Evolutionary conservation across 805 yeast genomes (phyloP), one percentile per base, ranked within the genome.

Genomic region (Saccharomycopsis fibuligera): DNA sequence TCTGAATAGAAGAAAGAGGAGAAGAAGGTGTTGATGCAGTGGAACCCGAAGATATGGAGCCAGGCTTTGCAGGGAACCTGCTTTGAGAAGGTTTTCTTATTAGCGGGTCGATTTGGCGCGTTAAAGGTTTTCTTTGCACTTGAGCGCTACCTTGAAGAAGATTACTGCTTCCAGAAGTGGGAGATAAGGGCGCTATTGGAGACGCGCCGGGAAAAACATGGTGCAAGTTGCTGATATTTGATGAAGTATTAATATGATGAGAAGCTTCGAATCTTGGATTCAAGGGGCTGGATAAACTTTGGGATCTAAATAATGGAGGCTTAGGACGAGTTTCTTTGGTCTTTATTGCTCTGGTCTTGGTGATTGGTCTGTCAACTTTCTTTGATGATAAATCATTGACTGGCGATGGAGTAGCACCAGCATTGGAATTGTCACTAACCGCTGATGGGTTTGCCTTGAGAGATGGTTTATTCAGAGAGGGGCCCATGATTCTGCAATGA

Each of bases 61-160:
- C 38, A 5, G 35, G 8, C n/a, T 41, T 41, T 17, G 22, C 5
- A 12, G 33, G 40, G 14, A 24, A 41, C 17, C 50, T n/a, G n/a
- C n/a, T 41, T n/a, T n/a, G 24, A n/a, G 31, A 41, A 24, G 45
- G 33, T 19, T 46, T 46, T 21, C 16, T 39, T 21, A 31, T 17
- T 5, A 39, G n/a, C 23, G 41, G 4, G 17, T 41, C 40, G 19
- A 17, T 23, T 29, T 41, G 41, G 14, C 14, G 25, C 5, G 22
- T 36, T n/a, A 36, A 33, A 10, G 50, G 50, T 17, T 35, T 35
- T 25, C 50, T 30, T 30, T 47, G 50, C 6, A 36, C 30, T 27
- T 41, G 30, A 4, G 50, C 50, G 23, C 45, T 35, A 12, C 50
- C 50, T 19, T 33, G 50, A 10, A 47, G 37, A 42, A 41, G 25